phyloP scores from a whole-genome alignment of 1,284 basidiomycete genomes.

The Ustilago nuda region DNA sequence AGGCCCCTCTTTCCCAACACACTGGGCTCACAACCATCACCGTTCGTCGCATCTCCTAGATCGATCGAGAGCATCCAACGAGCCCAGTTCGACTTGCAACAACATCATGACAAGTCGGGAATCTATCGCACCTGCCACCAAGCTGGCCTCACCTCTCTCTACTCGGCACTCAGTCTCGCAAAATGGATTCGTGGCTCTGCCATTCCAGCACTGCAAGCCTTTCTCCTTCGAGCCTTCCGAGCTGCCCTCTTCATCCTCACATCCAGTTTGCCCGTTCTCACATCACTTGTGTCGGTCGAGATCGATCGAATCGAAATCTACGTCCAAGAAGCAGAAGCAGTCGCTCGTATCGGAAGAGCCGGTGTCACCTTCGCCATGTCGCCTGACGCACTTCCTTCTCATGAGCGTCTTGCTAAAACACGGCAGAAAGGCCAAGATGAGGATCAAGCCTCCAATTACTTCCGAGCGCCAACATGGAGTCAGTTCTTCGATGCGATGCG shows the following conservation, averaged over 20 bases:
- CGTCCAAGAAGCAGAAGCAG: slow-evolving; percentile 51
- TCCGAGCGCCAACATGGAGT: slow-evolving; percentile 19
- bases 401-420: neutral
- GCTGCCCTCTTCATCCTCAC: slow-evolving; percentile 51
- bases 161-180: slow-evolving; percentile 23
- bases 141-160: slow-evolving; percentile 34
- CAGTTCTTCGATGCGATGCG: slow-evolving; percentile 29
- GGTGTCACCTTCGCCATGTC: slow-evolving; percentile 55
- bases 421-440: neutral
- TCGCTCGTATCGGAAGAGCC: slow-evolving; percentile 44
- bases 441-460: slow-evolving; percentile 2
- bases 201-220: slow-evolving; percentile 22
- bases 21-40: neutral
- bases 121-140: slow-evolving; percentile 32
- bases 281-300: slow-evolving; percentile 60
- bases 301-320: slow-evolving; percentile 55
- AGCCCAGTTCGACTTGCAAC: neutral
- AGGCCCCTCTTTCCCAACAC: slow-evolving; percentile 9
- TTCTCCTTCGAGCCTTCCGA: slow-evolving; percentile 35
- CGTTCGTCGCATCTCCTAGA: neutral
- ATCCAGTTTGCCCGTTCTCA: slow-evolving; percentile 55
- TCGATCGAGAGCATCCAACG: too few species aligned
- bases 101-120: slow-evolving; percentile 5
- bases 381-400: slow-evolving; percentile 18
- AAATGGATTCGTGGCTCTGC: slow-evolving; percentile 23